phyloP scores from a whole-genome alignment of 2,329 filamentous ascomycete genomes.

The Talaromyces marneffei region DNA sequence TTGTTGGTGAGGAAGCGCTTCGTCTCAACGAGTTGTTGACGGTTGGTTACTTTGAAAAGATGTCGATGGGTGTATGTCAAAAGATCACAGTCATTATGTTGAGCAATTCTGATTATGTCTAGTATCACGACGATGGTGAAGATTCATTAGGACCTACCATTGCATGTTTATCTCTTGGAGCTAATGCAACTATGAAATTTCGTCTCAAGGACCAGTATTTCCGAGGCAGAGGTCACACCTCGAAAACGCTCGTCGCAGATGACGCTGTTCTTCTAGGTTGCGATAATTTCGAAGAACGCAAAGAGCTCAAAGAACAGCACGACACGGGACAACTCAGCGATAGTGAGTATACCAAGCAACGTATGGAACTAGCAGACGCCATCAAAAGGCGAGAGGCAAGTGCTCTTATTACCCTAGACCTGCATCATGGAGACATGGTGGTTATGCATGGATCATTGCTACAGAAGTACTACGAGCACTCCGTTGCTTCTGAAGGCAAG shows the following conservation, averaged over 20 bases:
- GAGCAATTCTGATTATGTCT: not conserved
- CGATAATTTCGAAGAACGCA: constrained; percentile 20
- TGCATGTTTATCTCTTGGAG: constrained; percentile 50
- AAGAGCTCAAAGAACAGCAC: constrained; percentile 20
- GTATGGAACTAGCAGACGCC: constrained; percentile 24
- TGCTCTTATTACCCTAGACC: constrained; percentile 38
- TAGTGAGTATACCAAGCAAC: constrained; percentile 21
- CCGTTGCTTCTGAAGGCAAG: constrained; percentile 25
- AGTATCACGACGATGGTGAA: constrained; percentile 58
- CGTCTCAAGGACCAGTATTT: constrained; percentile 51
- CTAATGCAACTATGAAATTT: constrained; percentile 47
- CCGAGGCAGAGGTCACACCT: constrained; percentile 22
- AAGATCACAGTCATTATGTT: not conserved
- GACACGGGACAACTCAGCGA: constrained; percentile 18
- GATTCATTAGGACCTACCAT: constrained; percentile 51
- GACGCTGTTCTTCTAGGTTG: constrained; percentile 33
- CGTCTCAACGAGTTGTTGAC: constrained; percentile 53
- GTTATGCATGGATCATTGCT: constrained; percentile 53
- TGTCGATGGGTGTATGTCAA: constrained; percentile 46
- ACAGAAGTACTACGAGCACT: constrained; percentile 51
- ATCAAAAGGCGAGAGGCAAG: constrained; percentile 23
- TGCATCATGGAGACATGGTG: constrained; percentile 53
- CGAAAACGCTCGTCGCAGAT: constrained; percentile 18
- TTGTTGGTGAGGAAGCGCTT: constrained; percentile 29
- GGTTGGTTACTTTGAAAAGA: constrained; percentile 51